These are phyloP conservation scores for Chlamydomonas incerta DNA, from an alignment of 139 green algal genomes.

Conservation along the genomic window DNA sequence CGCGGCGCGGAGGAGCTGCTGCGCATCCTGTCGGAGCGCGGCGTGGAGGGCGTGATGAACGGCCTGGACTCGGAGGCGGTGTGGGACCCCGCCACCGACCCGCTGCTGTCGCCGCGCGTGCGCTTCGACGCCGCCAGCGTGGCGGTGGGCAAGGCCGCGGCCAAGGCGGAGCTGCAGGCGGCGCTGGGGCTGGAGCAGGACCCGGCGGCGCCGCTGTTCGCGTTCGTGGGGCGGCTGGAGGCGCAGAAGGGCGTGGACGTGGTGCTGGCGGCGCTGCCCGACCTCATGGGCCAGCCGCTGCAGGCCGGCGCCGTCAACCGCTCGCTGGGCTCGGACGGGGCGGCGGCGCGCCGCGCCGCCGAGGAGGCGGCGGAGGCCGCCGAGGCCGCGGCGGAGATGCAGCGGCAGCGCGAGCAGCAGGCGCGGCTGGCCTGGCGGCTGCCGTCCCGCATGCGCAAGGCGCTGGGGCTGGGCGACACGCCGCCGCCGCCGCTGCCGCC, in stretches of 20 bases:
- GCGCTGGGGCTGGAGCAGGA: conserved; percentile 67
- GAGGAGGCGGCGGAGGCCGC: neutral
- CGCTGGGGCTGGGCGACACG: neutral
- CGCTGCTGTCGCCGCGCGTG: conserved; percentile 58
- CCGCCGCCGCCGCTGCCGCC: neutral
- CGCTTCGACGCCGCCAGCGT: conserved; percentile 56
- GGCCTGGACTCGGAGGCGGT: conserved; percentile 63
- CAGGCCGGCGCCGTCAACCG: neutral
- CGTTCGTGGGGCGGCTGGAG: conserved; percentile 83
- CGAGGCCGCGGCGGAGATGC: neutral
- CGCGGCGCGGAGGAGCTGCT: neutral
- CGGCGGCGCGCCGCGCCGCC: too few species aligned
- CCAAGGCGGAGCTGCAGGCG: conserved; percentile 76
- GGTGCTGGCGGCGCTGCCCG: conserved; percentile 73
- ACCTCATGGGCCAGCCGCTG: conserved; percentile 57
- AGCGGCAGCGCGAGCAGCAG: neutral
- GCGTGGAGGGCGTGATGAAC: conserved; percentile 80
- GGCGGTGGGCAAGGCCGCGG: conserved; percentile 67
- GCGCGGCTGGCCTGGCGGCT: neutral
- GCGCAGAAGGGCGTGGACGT: conserved; percentile 91
- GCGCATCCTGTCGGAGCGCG: neutral
- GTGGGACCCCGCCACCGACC: conserved; percentile 80
- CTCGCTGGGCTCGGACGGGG: neutral
- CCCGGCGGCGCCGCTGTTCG: conserved; percentile 71
- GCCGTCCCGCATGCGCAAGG: neutral